Base-by-base conservation (phyloP, 2,329 filamentous ascomycete species). In the Coleophoma eucalyptorum region DNA sequence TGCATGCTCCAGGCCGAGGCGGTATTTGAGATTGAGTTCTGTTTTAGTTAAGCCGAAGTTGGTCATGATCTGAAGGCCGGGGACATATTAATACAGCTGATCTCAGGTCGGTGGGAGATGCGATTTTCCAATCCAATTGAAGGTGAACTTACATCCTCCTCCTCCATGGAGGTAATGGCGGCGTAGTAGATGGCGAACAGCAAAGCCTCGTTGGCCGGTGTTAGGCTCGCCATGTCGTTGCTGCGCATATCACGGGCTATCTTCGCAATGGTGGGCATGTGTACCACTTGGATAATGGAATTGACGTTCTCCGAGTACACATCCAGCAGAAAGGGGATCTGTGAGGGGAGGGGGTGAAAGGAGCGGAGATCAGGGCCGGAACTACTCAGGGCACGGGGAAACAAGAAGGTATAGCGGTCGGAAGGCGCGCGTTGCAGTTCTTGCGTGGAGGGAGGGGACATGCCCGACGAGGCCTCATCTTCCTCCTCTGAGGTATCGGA, bases 131-230 rank as follows among this genome's bases (percentile, higher is more conserved):
- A 19, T 50, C 16, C 12, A 49, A 43, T 20, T 8, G 10, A 26
- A 8, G 26, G 26, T 2, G 26, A 26, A 64, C 72, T 63, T 55
- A 79, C 76, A 61, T 82, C 78, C 0, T 80, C 76, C 4, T 79
- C 76, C 10, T 81, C 78, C 77, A 82, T 79, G 0, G 78, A 81
- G 0, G 71, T 74, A 6, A 82, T 64, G 0, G 78, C 73, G 0
- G 77, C 73, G 55, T 81, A 83, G 63, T 80, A 83, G 5, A 83
- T 78, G 0, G 78, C 68, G 58, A 83, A 81, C 61, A 81, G 64
- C 41, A 83, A 59, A 1, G 79, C 78, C 52, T 81, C 76, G 42
- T 78, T 70, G 3, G 70, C 64, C 1, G 73, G 70, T 0, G 69
- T 66, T 1, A 77, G 58, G 4, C 50, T 50, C 2, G 62, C 58